Base-by-base conservation (phyloP, 257 asterid genomes). In the Leonotis leonurus region DNA sequence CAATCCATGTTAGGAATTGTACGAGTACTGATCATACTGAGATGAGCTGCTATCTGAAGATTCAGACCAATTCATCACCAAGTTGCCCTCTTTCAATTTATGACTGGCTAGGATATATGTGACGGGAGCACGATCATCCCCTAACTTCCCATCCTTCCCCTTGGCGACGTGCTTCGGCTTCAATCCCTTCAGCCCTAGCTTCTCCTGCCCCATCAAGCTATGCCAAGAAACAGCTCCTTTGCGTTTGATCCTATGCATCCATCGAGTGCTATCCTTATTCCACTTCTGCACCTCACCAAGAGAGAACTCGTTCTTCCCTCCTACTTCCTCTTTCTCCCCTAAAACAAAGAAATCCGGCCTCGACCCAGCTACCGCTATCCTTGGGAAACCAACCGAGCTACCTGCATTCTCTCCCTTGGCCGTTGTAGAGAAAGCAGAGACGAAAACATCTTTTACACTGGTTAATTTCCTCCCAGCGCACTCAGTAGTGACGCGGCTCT, bases 311-410 rank as follows among this genome's bases (percentile, higher is more conserved):
- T 56, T 20, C 62, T 46, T 46, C 17, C 50, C 59, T 44, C 26
- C 59, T 0, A 22, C 36, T 44, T 56, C 48, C 59, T 67, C 59
- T 22, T 33, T 56, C 57, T 33, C 45, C 9, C 57, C 66, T 12
- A 67, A 22, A 7, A 60, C 72, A 10, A 67, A 67, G 66, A 56
- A 67, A 24, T n/a, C 60, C 3, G 60, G 65, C 43, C 48, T 71
- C 14, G 76, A 70, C 16, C 76, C 76, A 65, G 76, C 80, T 12
- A 75, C 80, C 4, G 73, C 73, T 12, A 75, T 75, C 73, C 80
- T 75, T 13, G 80, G 80, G 65, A 59, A 57, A 60, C 70, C 48
- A 64, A 29, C 12, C 43, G 75, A 46, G 46, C 55, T 12, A 35
- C 57, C 57, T 9, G 49, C 41, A 56, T 45, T 43, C 51, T 49